Evolutionary conservation across 2,329 filamentous ascomycete species (phyloP).

Genomic region (Arthrobotrys entomopaga): DNA sequence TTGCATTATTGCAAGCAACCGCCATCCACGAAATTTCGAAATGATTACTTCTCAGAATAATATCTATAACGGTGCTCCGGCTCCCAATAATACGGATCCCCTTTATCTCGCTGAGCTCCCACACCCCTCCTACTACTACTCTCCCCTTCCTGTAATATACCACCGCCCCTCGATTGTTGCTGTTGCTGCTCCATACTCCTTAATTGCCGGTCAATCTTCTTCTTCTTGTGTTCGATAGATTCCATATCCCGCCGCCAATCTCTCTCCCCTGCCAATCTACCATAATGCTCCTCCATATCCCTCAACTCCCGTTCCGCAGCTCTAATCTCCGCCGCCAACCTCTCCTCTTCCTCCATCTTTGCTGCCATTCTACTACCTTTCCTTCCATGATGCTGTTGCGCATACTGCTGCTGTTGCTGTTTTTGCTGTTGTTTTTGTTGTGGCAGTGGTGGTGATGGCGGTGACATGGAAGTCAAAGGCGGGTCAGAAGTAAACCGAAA

Average conservation of each 20-base stretch:
- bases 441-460: neutral
- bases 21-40: no score
- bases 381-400: neutral
- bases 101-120: no score
- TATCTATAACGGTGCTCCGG: conserved; percentile 14
- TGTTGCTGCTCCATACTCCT: conserved; percentile 22
- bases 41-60: neutral
- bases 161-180: conserved; percentile 17
- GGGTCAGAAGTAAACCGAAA: no score
- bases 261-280: conserved; percentile 13
- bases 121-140: no score
- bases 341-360: neutral
- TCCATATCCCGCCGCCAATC: conserved; percentile 26
- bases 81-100: conserved; percentile 30
- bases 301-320: conserved; percentile 31
- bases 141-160: neutral
- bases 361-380: neutral
- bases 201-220: conserved; percentile 13
- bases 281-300: conserved; percentile 26
- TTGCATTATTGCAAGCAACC: no score
- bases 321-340: conserved; percentile 15
- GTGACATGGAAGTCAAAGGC: neutral
- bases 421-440: no score
- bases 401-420: no score
- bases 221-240: conserved; percentile 29